Percentiles rank a stretch among this genome's conserved stretches.
These are phyloP conservation scores for Metschnikowia henanensis DNA, from an alignment of 805 yeast species.

Conservation along the genomic window DNA sequence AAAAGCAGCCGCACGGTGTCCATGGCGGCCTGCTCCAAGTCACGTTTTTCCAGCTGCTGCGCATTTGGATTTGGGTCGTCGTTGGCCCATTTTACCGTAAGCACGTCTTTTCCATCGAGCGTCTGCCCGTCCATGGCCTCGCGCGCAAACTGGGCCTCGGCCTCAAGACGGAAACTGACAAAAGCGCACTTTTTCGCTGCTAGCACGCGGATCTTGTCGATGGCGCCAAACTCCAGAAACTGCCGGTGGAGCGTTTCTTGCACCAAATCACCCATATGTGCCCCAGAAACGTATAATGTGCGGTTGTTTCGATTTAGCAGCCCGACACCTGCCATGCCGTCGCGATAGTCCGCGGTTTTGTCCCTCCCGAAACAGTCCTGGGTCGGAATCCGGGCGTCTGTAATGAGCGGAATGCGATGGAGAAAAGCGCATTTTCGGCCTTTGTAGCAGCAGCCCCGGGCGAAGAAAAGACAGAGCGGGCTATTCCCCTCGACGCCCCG, in stretches of 20 bases:
- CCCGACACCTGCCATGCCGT: slow-evolving; percentile 96
- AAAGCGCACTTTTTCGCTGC: slow-evolving; percentile 72
- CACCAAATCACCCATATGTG: slow-evolving; percentile 36
- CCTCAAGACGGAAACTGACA: slow-evolving; percentile 65
- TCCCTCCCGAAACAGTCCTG: slow-evolving; percentile 94
- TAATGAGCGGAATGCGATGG: slow-evolving; percentile 69
- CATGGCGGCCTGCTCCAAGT: slow-evolving; percentile 52
- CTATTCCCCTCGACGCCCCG: slow-evolving; percentile 51
- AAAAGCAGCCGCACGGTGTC: slow-evolving; percentile 51
- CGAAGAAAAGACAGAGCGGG: slow-evolving; percentile 79
- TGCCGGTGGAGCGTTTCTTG: slow-evolving; percentile 39
- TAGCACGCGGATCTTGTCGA: slow-evolving; percentile 64
- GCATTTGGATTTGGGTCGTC: slow-evolving; percentile 83
- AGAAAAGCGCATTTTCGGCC: slow-evolving; percentile 76
- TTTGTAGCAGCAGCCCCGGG: slow-evolving; percentile 81
- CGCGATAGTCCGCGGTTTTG: slow-evolving; percentile 75
- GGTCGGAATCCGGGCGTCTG: slow-evolving; percentile 60
- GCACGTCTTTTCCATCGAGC: slow-evolving; percentile 57
- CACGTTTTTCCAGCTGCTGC: slow-evolving; percentile 47
- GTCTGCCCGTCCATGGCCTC: slow-evolving; percentile 92
- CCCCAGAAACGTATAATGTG: slow-evolving; percentile 75
- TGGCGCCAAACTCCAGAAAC: slow-evolving; percentile 75
- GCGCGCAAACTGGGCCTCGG: slow-evolving; percentile 89
- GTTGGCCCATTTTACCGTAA: slow-evolving; percentile 83
- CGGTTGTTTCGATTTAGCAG: slow-evolving; percentile 66